phyloP scores from a whole-genome alignment of 2,329 filamentous ascomycete species.

The Colletotrichum simmondsii region DNA sequence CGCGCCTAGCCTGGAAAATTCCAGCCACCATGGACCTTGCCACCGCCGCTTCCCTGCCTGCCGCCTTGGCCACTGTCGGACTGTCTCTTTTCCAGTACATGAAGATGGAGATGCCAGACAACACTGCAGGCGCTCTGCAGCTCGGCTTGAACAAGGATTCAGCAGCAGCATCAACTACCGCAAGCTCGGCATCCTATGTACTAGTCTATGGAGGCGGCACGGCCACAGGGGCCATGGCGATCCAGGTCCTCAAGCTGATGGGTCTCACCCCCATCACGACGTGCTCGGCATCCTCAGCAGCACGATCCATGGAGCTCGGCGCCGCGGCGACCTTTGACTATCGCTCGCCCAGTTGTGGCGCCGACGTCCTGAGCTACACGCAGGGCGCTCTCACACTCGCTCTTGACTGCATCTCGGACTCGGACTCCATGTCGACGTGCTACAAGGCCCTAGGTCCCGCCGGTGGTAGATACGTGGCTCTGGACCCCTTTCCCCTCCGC shows the following conservation, averaged over 20 bases:
- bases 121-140: not conserved
- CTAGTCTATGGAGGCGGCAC: not conserved
- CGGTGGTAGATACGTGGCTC: slow-evolving; percentile 35
- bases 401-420: not conserved
- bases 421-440: slow-evolving; percentile 32
- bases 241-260: not conserved
- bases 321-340: not conserved
- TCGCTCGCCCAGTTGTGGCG: not conserved
- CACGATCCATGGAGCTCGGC: not conserved
- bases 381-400: not conserved
- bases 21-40: not conserved
- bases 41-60: not conserved
- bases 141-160: not conserved
- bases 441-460: slow-evolving; percentile 32
- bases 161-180: not conserved
- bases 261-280: not conserved
- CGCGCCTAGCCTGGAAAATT: slow-evolving; percentile 29
- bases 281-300: not conserved
- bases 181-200: not conserved
- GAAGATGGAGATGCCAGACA: not conserved
- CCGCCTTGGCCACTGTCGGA: not conserved
- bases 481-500: slow-evolving; percentile 36
- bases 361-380: not conserved
- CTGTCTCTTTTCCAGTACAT: not conserved
- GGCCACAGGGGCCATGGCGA: not conserved